These are phyloP conservation scores for Sporothrix mexicana DNA, from an alignment of 2,329 filamentous ascomycete species.

Conservation along the genomic window DNA sequence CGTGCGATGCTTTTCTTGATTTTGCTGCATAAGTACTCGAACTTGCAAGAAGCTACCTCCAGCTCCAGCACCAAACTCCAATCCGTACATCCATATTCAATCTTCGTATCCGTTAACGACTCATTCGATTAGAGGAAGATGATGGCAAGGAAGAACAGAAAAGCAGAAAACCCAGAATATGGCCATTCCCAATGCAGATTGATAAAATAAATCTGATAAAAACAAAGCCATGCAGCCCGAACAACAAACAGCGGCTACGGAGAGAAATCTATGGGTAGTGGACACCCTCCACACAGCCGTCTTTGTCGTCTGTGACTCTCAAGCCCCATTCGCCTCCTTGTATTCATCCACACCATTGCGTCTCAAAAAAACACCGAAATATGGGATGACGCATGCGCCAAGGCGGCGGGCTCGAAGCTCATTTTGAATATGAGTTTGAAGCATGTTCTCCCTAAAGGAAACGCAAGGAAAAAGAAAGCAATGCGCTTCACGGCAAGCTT, in stretches of 20 bases:
- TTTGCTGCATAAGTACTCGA: not conserved
- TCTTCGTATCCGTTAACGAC: not conserved
- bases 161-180: not conserved
- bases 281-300: not conserved
- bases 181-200: not conserved
- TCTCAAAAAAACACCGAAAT: not conserved
- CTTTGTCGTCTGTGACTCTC: not conserved
- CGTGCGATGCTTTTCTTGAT: not conserved
- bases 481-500: not conserved
- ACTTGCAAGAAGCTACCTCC: not conserved
- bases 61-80: too few relatives aligned
- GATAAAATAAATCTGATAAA: too few relatives aligned
- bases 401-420: slow-evolving; percentile 23
- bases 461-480: slow-evolving; percentile 11
- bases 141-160: too few relatives aligned
- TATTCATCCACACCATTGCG: not conserved
- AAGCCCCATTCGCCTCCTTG: not conserved
- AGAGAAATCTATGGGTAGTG: not conserved
- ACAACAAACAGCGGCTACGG: not conserved
- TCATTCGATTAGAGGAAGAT: not conserved
- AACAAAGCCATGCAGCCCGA: not conserved
- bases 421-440: not conserved
- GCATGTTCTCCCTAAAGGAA: not conserved
- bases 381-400: slow-evolving; percentile 26
- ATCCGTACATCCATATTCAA: not conserved